phyloP scores from a whole-genome alignment of 768 basidiomycete species.

The Calocera cornea region DNA sequence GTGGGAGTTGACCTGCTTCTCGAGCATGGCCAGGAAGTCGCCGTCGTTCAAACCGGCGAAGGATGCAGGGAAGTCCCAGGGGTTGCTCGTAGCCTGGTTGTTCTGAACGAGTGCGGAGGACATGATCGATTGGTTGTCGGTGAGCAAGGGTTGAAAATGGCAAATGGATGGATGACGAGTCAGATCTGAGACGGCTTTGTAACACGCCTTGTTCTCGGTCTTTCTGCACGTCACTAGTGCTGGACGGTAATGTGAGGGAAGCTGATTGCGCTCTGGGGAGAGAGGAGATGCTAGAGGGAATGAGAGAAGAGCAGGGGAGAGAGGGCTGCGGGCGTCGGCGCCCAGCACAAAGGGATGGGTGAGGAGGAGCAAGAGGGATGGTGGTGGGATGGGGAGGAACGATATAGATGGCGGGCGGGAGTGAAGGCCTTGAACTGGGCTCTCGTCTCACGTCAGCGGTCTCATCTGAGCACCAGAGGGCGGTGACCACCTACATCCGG shows the following conservation, averaged over 20 bases:
- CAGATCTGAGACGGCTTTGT: background rate
- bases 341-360: background rate
- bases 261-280: background rate
- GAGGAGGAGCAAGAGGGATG: background rate
- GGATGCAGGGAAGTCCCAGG: constrained; percentile 10
- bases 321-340: background rate
- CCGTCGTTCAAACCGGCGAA: constrained; percentile 32
- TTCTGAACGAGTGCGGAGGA: background rate
- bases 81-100: constrained; percentile 3
- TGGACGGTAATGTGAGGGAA: background rate
- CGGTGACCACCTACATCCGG: background rate
- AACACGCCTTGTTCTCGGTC: background rate
- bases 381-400: background rate
- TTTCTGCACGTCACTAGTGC: background rate
- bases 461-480: background rate
- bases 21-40: constrained; percentile 62
- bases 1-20: constrained; percentile 62
- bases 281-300: background rate
- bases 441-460: constrained; percentile 5
- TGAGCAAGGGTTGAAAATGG: background rate
- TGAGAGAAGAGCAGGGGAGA: background rate
- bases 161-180: background rate
- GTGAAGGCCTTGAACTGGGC: background rate
- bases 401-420: background rate
- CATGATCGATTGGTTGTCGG: background rate